These are phyloP conservation scores for Immersiella caudata DNA, from an alignment of 495 filamentous ascomycete species.

Conservation along the genomic window DNA sequence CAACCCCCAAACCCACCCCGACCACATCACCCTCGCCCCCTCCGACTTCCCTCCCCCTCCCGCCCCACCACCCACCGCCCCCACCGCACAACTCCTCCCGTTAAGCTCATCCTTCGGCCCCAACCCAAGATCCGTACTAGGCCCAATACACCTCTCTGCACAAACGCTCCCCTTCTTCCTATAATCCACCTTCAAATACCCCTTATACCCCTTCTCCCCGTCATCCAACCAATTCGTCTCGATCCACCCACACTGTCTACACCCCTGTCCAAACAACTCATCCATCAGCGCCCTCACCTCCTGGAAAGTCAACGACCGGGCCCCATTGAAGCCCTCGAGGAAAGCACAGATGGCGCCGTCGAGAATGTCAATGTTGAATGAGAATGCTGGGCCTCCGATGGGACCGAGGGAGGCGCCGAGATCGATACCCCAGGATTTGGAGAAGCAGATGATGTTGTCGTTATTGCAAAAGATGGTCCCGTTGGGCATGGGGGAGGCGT, in stretches of 20 bases:
- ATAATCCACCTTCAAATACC: neutral
- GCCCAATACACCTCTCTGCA: neutral
- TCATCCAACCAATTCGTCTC: conserved; percentile 1
- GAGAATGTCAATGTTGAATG: neutral
- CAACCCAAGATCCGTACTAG: neutral
- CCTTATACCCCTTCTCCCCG: neutral
- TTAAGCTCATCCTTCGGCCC: neutral
- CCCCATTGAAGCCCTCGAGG: neutral
- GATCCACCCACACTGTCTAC: neutral
- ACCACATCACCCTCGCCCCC: neutral
- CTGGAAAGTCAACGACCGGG: neutral
- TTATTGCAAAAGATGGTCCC: neutral
- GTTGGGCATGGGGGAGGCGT: neutral
- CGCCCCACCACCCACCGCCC: neutral
- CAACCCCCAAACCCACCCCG: neutral
- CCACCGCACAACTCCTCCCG: neutral
- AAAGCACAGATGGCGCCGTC: neutral
- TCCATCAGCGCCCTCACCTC: conserved; percentile 2
- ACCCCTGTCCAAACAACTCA: conserved; percentile 3
- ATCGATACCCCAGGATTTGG: neutral
- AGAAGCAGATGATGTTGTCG: neutral
- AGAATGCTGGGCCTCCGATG: neutral
- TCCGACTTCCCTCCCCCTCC: neutral
- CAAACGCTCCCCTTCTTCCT: neutral
- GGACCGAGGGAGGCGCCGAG: neutral